A percentile compares a stretch with the other conserved stretches of the same genome.
phyloP scores from a whole-genome alignment of 352 stramenopile species.

The Globisporangium emineosum region DNA sequence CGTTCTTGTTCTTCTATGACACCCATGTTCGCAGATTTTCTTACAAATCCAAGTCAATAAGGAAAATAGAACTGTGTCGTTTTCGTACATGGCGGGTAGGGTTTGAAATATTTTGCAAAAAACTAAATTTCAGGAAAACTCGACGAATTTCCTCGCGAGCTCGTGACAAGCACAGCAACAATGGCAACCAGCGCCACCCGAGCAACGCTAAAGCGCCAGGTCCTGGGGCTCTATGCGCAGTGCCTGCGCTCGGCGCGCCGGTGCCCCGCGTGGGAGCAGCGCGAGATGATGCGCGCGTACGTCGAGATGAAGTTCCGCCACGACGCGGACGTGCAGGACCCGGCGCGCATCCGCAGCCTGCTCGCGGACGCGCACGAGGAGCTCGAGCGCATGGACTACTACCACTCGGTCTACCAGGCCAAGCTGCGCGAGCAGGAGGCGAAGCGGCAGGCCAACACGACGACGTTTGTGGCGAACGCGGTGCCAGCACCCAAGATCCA shows the following conservation, averaged over 20 bases:
- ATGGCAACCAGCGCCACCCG: neutral
- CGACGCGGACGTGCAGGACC: slow-evolving; percentile 46
- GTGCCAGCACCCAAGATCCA: neutral
- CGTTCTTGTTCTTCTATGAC: slow-evolving; percentile 13
- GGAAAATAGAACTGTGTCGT: too few relatives aligned
- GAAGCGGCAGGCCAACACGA: slow-evolving; percentile 9
- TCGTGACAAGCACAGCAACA: neutral
- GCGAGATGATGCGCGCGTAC: slow-evolving; percentile 83
- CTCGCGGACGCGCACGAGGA: slow-evolving; percentile 69
- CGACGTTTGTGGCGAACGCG: neutral
- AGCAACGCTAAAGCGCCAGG: slow-evolving; percentile 21
- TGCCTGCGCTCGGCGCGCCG: slow-evolving; percentile 72
- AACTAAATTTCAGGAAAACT: too few relatives aligned
- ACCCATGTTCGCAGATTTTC: too few relatives aligned
- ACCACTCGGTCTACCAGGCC: slow-evolving; percentile 74
- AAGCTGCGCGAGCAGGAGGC: slow-evolving; percentile 40
- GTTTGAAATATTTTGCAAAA: too few relatives aligned
- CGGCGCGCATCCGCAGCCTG: slow-evolving; percentile 47
- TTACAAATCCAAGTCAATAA: too few relatives aligned
- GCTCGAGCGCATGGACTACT: slow-evolving; percentile 85
- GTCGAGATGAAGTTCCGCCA: slow-evolving; percentile 76
- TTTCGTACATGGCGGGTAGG: too few relatives aligned
- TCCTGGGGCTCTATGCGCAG: slow-evolving; percentile 63
- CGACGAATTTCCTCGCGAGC: too few relatives aligned
- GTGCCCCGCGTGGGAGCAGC: slow-evolving; percentile 78